Base-by-base conservation (phyloP, 257 asterid species). In the Agastache rugosa region DNA sequence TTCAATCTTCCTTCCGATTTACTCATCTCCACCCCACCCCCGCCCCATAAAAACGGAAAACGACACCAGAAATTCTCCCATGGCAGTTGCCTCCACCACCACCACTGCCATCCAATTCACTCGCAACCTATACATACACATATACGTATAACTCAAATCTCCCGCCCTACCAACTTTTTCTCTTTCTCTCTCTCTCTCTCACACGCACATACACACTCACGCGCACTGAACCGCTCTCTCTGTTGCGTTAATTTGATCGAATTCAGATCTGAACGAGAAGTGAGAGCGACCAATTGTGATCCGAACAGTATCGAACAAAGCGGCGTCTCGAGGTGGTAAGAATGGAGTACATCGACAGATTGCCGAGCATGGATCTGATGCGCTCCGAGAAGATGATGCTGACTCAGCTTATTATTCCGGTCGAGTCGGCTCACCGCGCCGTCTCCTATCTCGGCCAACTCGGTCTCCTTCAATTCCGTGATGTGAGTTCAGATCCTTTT, bases 341-440 rank as follows among this genome's bases (percentile, higher is more conserved):
- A 82, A 94, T 93, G 98, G 94, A 88, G 89, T 87, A 76, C 85
- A 78, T 92, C 64, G 84, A 85, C 76, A 92, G 85, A 64, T 83
- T 94, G 80, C 95, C 98, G 63, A 74, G 83, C 72, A 94, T 94
- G 97, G 98, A 92, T 92, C 97, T 94, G 97, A 91, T 94, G 98
- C 97, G 98, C 78, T 91, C 97, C 74, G 99, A 96, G 91, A 86
- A 89, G 94, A 96, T 96, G 99, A 86, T 87, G 73, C 85, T 81
- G 68, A 95, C 89, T 76, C 99, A 93, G 81, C 96, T 96, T 71
- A 93, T 96, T 59, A 96, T 96, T 37, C 99, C 99, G 31, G 96
- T 91, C 65, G 99, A 96, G 79, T 89, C 99, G 27, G 97, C 97
- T 83, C 98, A 93, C 81, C 97, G 95, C 72, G 95, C 98, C 72